Evolutionary conservation across 2,329 filamentous ascomycete genomes (phyloP).

Genomic region (Sporothrix inflata): DNA sequence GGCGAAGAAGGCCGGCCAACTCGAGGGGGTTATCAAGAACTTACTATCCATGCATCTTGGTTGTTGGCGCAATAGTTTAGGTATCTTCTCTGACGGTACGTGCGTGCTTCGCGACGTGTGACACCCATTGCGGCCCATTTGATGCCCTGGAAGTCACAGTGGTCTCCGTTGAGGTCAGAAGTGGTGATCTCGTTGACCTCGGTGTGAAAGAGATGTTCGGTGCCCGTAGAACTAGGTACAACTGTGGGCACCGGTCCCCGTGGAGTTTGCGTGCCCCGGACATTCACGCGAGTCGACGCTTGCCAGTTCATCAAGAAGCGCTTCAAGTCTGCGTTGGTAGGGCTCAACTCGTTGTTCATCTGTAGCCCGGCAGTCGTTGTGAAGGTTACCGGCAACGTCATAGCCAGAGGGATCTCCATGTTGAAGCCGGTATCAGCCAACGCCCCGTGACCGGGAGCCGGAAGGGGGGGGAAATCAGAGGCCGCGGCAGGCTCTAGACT

Average conservation of each 20-base stretch:
- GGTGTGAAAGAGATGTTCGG: neutral
- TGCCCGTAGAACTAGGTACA: neutral
- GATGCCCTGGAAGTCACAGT: conserved; percentile 62
- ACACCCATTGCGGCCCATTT: conserved; percentile 60
- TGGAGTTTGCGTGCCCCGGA: neutral
- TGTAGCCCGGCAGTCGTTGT: neutral
- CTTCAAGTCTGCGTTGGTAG: conserved; percentile 7
- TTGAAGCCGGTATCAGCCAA: neutral
- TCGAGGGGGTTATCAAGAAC: conserved; percentile 36
- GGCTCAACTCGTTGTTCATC: conserved; percentile 7
- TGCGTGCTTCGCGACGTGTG: conserved; percentile 53
- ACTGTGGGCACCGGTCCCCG: neutral
- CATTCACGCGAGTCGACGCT: neutral
- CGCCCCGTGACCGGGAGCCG: neutral
- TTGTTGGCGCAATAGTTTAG: conserved; percentile 58
- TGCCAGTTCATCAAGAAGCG: conserved; percentile 12
- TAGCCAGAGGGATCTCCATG: neutral
- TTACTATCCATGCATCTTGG: conserved; percentile 54
- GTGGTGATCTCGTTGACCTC: conserved; percentile 42
- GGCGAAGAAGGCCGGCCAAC: neutral
- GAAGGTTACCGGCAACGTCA: neutral
- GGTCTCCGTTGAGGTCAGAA: conserved; percentile 57
- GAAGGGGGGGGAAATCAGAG: no score
- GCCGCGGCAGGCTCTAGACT: neutral
- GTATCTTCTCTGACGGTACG: conserved; percentile 54